Evolutionary conservation across 345 rosid genomes (phyloP).

Genomic region (Eucalyptus curtisii): DNA sequence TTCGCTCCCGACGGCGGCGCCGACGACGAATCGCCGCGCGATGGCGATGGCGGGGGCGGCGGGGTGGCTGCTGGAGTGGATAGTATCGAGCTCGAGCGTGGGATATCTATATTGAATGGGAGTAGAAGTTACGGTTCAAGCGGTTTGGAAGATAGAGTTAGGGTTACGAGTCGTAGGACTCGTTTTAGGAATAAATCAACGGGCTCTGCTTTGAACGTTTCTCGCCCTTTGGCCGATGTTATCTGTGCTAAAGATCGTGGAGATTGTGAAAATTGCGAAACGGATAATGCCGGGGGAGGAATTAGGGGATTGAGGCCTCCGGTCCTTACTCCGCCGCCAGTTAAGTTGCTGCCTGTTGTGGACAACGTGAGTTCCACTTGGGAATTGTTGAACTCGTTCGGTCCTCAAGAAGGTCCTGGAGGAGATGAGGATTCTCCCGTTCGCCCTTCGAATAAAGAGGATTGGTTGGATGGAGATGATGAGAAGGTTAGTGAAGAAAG

Average conservation of each 20-base stretch:
- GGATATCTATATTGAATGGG: background rate
- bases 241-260: background rate
- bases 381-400: constrained; percentile 10
- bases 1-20: background rate
- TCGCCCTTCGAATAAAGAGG: background rate
- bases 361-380: constrained; percentile 11
- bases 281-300: background rate
- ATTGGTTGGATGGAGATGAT: background rate
- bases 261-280: background rate
- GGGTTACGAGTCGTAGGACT: background rate
- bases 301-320: constrained; percentile 17
- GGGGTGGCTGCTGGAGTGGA: background rate
- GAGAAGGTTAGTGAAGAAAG: background rate
- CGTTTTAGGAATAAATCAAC: background rate
- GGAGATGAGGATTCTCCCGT: background rate
- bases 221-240: background rate
- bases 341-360: background rate
- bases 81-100: background rate
- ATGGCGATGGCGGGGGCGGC: background rate
- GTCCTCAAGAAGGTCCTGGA: background rate
- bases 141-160: background rate
- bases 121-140: background rate
- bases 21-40: background rate
- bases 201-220: background rate
- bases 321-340: constrained; percentile 13